Evolutionary conservation across 306 rosid genomes (phyloP), one percentile per base, ranked within the genome.

Genomic region (Erythrophleum fordii): DNA sequence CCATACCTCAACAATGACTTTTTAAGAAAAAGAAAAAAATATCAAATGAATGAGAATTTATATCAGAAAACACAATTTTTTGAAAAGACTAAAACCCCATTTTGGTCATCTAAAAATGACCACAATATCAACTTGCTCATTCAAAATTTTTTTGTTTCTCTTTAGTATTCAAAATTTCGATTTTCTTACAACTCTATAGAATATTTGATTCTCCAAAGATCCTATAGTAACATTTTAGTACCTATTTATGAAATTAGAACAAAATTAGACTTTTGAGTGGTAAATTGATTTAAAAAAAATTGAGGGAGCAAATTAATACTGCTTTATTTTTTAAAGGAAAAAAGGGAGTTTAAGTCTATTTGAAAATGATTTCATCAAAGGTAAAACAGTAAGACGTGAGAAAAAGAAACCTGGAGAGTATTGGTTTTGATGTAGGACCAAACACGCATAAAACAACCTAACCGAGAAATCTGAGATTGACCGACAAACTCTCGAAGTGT

Each of bases 361-460:
- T 28, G 76, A 71, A 28, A 11, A 71, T 71, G 18, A 49, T 16
- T 71, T 18, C 3, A 48, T 6, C 11, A 41, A 2, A 20, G 1
- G 20, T 1, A 35, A 18, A 53, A 25, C 11, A 64, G 37, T 0
- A 16, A 46, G 42, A 49, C 8, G 62, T 16, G 76, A 31, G 42
- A 25, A 41, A 11, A 11, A 42, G 71, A 56, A 31, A 95, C 99
- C 97, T 95, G 97, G 12, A 93, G 97, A 80, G 91, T 89, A 34
- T 93, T 87, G 83, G 91, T 85, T 89, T 93, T 95, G 91, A 95
- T 87, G 83, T 95, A 90, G 22, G 97, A 90, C 99, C 99, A 95
- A 66, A 95, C 92, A 34, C 72, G 82, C 82, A 56, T 69, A 83
- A 93, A 95, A 73, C 99, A 95, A 11, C 90, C 91, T 14, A 95